Evolutionary conservation across 495 filamentous ascomycete genomes (phyloP).

Genomic region (Usnea hakonensis): DNA sequence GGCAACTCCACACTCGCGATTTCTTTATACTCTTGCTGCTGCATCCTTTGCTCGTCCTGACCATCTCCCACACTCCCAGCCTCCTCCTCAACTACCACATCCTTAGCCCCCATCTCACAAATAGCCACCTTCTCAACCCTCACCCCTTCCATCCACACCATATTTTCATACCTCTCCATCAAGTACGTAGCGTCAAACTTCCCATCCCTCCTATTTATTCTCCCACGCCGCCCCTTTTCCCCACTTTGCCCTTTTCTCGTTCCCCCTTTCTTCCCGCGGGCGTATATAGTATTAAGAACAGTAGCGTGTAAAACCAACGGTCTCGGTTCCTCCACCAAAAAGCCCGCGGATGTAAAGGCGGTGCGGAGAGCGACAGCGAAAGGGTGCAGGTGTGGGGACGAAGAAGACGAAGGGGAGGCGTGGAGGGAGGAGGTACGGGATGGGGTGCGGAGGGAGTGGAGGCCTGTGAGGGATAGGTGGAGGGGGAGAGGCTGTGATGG

Average conservation of each 20-base stretch:
- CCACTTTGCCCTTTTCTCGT: conserved; percentile 18
- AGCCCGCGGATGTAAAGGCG: conserved; percentile 52
- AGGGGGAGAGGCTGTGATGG: neutral
- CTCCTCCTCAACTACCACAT: conserved; percentile 35
- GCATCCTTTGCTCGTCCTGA: conserved; percentile 28
- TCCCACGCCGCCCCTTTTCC: conserved; percentile 32
- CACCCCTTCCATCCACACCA: conserved; percentile 56
- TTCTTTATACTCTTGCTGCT: conserved; percentile 39
- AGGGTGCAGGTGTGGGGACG: conserved; percentile 4
- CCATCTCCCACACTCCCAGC: conserved; percentile 31
- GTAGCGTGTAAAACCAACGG: conserved; percentile 79
- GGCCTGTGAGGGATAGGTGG: conserved; percentile 18
- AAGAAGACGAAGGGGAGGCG: neutral
- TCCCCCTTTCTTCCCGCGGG: conserved; percentile 23
- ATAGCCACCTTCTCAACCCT: conserved; percentile 57
- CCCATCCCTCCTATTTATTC: conserved; percentile 30
- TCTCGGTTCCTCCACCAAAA: conserved; percentile 44
- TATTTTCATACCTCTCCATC: conserved; percentile 42
- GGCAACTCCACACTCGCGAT: conserved; percentile 26
- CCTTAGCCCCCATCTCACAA: conserved; percentile 72
- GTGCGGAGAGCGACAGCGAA: conserved; percentile 38
- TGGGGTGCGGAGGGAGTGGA: conserved; percentile 35
- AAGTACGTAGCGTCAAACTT: conserved; percentile 46
- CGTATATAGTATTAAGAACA: conserved; percentile 81
- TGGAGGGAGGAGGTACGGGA: conserved; percentile 8